These are phyloP conservation scores for Phytophthora cactorum DNA, from an alignment of 352 stramenopile genomes.

Conservation along the genomic window DNA sequence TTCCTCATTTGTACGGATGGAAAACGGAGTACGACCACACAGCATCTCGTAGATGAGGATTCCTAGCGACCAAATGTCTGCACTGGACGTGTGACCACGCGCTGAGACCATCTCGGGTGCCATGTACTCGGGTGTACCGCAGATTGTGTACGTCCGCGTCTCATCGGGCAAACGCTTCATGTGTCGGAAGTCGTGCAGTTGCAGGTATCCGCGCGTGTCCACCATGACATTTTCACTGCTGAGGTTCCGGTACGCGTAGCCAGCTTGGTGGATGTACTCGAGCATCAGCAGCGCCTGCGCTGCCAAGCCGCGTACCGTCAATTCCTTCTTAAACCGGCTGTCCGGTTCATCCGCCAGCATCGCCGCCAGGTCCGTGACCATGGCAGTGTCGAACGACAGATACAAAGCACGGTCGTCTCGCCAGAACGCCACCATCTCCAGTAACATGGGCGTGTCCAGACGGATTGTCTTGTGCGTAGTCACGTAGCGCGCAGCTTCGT, in stretches of 20 bases:
- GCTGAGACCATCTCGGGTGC: constrained; percentile 89
- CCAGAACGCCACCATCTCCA: constrained; percentile 79
- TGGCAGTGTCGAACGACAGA: constrained; percentile 73
- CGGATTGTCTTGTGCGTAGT: constrained; percentile 71
- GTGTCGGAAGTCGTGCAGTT: constrained; percentile 87
- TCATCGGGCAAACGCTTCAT: constrained; percentile 88
- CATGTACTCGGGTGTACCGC: constrained; percentile 90
- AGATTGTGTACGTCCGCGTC: constrained; percentile 88
- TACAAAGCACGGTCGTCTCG: constrained; percentile 85
- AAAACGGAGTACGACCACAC: constrained; percentile 86
- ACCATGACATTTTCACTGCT: constrained; percentile 89
- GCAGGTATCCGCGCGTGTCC: constrained; percentile 79
- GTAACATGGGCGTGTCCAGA: constrained; percentile 70
- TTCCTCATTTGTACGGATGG: constrained; percentile 19
- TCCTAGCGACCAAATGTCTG: constrained; percentile 88
- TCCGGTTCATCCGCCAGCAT: constrained; percentile 68
- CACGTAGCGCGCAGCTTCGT: constrained; percentile 78
- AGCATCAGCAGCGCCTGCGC: constrained; percentile 83
- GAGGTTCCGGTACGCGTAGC: constrained; percentile 84
- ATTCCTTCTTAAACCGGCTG: constrained; percentile 56
- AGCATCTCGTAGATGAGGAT: constrained; percentile 91
- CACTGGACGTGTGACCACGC: constrained; percentile 72
- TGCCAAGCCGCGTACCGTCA: constrained; percentile 60
- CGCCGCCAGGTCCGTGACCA: constrained; percentile 71
- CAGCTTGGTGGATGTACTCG: constrained; percentile 83